Base-by-base conservation (phyloP, 2,329 filamentous ascomycete species). In the Trichoderma asperellum region DNA sequence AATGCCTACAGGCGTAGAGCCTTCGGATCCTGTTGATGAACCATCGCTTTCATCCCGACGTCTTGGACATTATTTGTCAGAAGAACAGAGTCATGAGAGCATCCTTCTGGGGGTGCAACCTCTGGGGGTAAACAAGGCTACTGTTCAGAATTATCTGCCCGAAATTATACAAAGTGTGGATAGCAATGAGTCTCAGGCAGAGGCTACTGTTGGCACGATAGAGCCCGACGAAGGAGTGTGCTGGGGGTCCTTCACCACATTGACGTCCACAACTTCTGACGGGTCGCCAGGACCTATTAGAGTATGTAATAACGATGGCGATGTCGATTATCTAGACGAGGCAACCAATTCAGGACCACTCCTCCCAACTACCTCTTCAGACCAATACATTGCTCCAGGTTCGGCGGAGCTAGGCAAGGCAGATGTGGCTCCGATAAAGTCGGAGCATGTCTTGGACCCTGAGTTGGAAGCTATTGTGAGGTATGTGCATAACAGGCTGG, bases 61-160 rank as follows among this genome's bases (percentile, higher is more conserved):
- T 11, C 14, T 67, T 2, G 63, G 40, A n/a, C 63, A 21, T 1
- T 67, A 67, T 5, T n/a, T 67, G 40, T 40, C 55, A 5, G 55
- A 59, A 52, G 63, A 67, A n/a, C 55, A 49, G 4, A n/a, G 12
- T 5, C 10, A 59, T 34, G 63, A 67, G n/a, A 29, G 40, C 0
- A 2, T 56, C 5, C 8, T 35, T 18, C 24, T 65, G 7, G 63
- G 55, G 12, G 4, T 10, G n/a, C 40, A 29, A 12, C 35, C 55
- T 12, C 27, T 59, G 35, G 63, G 40, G 14, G 29, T 40, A 8
- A 67, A 59, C 11, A 59, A 11, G 29, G 63, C 63, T n/a, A 67
- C 63, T 5, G 63, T 67, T 4, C 58, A 12, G 29, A 59, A 4
- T 7, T 67, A 59, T 5, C 35, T 67, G 0, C 37, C 40, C 18